Conservation (phyloP, 2,329 filamentous ascomycete genomes). For the Incumbomyces lentus region DNA sequence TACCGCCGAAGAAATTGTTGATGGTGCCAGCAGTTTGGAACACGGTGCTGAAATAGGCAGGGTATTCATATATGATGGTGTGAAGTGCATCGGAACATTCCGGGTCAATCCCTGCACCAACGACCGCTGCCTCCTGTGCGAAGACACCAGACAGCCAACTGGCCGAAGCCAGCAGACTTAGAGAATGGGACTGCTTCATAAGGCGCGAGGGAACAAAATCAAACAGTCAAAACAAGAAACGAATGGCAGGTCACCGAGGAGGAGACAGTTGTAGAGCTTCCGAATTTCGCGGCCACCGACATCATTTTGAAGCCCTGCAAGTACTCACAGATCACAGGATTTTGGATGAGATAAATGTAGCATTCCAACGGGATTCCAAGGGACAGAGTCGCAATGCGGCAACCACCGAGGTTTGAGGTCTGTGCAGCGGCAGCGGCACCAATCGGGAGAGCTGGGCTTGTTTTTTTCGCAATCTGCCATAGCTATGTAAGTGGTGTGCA, state of each 20-base stretch:
- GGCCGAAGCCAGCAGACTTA: slow-evolving; percentile 10
- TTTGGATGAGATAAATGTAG: slow-evolving; percentile 13
- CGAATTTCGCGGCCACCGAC: neutral
- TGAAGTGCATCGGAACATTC: neutral
- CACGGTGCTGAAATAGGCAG: slow-evolving; percentile 14
- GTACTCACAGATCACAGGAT: slow-evolving; percentile 13
- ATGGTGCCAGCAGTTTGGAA: slow-evolving; percentile 17
- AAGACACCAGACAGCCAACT: slow-evolving; percentile 2
- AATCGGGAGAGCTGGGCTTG: no score
- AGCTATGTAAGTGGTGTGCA: no score
- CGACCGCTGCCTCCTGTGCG: neutral
- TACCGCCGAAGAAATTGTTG: slow-evolving; percentile 16
- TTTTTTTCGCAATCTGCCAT: no score
- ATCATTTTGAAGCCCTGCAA: slow-evolving; percentile 11
- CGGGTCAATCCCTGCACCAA: neutral
- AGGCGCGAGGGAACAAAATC: slow-evolving; percentile 3
- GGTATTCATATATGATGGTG: slow-evolving; percentile 2
- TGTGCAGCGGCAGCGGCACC: no score
- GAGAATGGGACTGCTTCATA: slow-evolving; percentile 15
- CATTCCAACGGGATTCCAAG: slow-evolving; percentile 13
- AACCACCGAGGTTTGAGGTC: no score
- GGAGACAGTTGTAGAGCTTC: neutral
- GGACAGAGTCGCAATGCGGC: neutral
- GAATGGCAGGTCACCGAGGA: slow-evolving; percentile 13
- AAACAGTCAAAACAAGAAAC: slow-evolving; percentile 8